Percentiles rank a stretch among this genome's conserved stretches.
Evolutionary conservation across 2,329 filamentous ascomycete species (phyloP).

Genomic region (Claviceps sorghi): DNA sequence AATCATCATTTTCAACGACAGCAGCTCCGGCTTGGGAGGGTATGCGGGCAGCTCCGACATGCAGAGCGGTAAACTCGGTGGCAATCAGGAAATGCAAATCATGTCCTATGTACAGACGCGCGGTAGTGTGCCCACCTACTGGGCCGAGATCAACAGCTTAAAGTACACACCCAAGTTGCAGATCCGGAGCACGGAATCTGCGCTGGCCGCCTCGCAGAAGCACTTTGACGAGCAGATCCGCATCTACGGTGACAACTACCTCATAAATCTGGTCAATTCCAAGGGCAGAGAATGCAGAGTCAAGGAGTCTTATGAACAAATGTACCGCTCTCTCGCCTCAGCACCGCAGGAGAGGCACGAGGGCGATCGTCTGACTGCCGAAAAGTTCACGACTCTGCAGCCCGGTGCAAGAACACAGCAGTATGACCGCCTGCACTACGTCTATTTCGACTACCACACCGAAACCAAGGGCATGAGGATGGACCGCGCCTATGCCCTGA

Average conservation of each 20-base stretch:
- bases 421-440: slow-evolving; percentile 79
- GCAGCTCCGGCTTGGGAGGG: slow-evolving; percentile 56
- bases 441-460: slow-evolving; percentile 97
- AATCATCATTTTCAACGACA: slow-evolving; percentile 76
- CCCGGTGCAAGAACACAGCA: slow-evolving; percentile 40
- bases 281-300: slow-evolving; percentile 79
- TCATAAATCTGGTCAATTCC: slow-evolving; percentile 95
- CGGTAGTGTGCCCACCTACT: slow-evolving; percentile 89
- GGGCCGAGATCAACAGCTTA: slow-evolving; percentile 89
- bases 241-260: slow-evolving; percentile 89
- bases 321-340: slow-evolving; percentile 63
- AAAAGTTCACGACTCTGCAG: slow-evolving; percentile 73
- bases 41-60: slow-evolving; percentile 65
- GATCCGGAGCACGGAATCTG: slow-evolving; percentile 69
- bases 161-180: slow-evolving; percentile 85
- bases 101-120: slow-evolving; percentile 92
- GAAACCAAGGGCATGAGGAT: slow-evolving; percentile 93
- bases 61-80: slow-evolving; percentile 55
- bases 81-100: slow-evolving; percentile 66
- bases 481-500: slow-evolving; percentile 75
- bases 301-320: slow-evolving; percentile 86
- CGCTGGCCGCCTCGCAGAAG: slow-evolving; percentile 60
- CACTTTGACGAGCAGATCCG: slow-evolving; percentile 92
- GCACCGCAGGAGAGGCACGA: slow-evolving; percentile 52
- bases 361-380: slow-evolving; percentile 50